phyloP scores from a whole-genome alignment of 306 rosid genomes.

The cucumber (Cucumis sativus) region Cucumber_9930_V3 NC_026658.2:2821501-2822000 shows the following conservation, averaged over 20 bases:
- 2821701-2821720: slow-evolving; percentile 97
- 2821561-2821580: slow-evolving; percentile 88
- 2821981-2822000: neutral
- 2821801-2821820: neutral
- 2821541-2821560: slow-evolving; percentile 99
- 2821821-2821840: neutral
- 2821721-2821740: slow-evolving; percentile 92
- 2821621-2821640: slow-evolving; percentile 3
- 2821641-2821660: slow-evolving; percentile 19
- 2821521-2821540: slow-evolving; percentile 80
- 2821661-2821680: slow-evolving; percentile 16
- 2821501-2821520: neutral
- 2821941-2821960: neutral
- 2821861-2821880: neutral
- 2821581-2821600: slow-evolving; percentile 45
- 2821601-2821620: neutral
- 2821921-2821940: neutral
- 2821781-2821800: neutral
- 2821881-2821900: neutral
- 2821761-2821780: neutral
- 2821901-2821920: neutral
- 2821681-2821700: slow-evolving; percentile 96
- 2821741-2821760: slow-evolving; percentile 40
- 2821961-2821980: neutral
- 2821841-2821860: neutral